Conservation (phyloP, 352 stramenopile species). For the Pythium insidiosum region DNA sequence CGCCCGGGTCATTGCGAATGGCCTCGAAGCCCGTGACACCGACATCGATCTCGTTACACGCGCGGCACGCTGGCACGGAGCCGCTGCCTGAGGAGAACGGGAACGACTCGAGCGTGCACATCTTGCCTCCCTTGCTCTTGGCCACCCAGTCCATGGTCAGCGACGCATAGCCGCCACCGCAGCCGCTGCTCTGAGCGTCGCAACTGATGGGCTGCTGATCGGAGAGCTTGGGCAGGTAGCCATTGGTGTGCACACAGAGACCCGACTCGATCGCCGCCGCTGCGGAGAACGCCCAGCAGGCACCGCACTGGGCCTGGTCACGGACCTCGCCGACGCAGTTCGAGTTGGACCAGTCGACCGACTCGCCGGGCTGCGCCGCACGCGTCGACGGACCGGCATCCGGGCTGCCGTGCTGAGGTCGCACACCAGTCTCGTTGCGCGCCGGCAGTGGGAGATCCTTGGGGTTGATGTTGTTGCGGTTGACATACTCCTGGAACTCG, state of each 20-base stretch:
- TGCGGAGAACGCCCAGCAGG: slow-evolving; percentile 55
- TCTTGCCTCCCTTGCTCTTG: slow-evolving; percentile 30
- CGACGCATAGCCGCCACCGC: slow-evolving; percentile 45
- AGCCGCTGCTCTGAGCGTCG: slow-evolving; percentile 41
- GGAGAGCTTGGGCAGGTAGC: slow-evolving; percentile 26
- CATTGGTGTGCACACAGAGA: slow-evolving; percentile 29
- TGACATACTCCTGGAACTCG: slow-evolving; percentile 54
- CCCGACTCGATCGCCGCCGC: slow-evolving; percentile 50
- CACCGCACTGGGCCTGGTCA: slow-evolving; percentile 41
- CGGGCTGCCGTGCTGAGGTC: not conserved
- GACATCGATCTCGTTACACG: slow-evolving; percentile 35
- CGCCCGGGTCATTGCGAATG: slow-evolving; percentile 25
- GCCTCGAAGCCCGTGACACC: slow-evolving; percentile 38
- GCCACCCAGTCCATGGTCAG: slow-evolving; percentile 58
- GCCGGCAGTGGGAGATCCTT: slow-evolving; percentile 2
- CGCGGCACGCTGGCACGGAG: slow-evolving; percentile 22
- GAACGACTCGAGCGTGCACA: slow-evolving; percentile 46
- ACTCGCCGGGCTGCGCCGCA: slow-evolving; percentile 27
- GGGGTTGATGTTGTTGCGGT: slow-evolving; percentile 24
- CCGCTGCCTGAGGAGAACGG: slow-evolving; percentile 32
- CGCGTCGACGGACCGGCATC: slow-evolving; percentile 26
- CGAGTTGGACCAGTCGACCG: slow-evolving; percentile 59
- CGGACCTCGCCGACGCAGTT: slow-evolving; percentile 70
- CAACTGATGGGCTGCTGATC: slow-evolving; percentile 74
- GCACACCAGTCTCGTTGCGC: slow-evolving; percentile 1